A percentile compares a stretch with the other conserved stretches of the same genome.
These are phyloP conservation scores for Coleophoma eucalyptorum DNA, from an alignment of 2,329 filamentous ascomycete genomes.

Conservation along the genomic window DNA sequence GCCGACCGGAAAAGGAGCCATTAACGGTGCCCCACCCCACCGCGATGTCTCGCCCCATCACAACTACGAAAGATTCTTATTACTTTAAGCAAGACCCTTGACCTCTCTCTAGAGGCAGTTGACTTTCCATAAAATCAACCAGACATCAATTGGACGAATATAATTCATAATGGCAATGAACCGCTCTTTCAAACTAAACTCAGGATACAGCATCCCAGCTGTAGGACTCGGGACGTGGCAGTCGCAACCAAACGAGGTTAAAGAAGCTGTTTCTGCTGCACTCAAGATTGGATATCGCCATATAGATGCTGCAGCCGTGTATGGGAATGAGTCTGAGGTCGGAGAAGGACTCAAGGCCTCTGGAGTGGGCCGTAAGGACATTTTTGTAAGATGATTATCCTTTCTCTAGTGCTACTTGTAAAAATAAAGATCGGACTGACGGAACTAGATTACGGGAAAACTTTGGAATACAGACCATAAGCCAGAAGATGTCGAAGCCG, in stretches of 20 bases:
- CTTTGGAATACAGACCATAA: slow-evolving; percentile 49
- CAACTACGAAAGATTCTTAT: too few species aligned
- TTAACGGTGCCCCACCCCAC: too few species aligned
- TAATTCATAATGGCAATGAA: slow-evolving; percentile 29
- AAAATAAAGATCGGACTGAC: too few species aligned
- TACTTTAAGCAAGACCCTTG: too few species aligned
- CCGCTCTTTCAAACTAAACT: slow-evolving; percentile 34
- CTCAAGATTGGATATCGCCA: slow-evolving; percentile 38
- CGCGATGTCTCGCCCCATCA: too few species aligned
- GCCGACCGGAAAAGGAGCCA: too few species aligned
- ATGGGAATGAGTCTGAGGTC: slow-evolving; percentile 38
- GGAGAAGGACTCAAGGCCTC: slow-evolving; percentile 34
- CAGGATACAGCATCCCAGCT: slow-evolving; percentile 34
- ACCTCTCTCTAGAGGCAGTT: too few species aligned
- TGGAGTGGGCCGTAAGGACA: slow-evolving; percentile 32
- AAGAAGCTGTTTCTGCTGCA: slow-evolving; percentile 41
- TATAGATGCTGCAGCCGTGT: slow-evolving; percentile 43
- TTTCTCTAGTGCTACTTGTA: too few species aligned
- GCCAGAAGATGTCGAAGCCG: slow-evolving; percentile 36
- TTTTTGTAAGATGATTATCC: slow-evolving; percentile 19
- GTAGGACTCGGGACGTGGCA: slow-evolving; percentile 33
- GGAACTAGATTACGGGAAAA: slow-evolving; percentile 45
- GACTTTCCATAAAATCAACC: too few species aligned
- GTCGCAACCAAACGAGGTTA: slow-evolving; percentile 35
- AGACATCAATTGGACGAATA: too few species aligned